Base-by-base conservation (phyloP, 2,329 filamentous ascomycete genomes). In the Lecanicillium sp. region DNA sequence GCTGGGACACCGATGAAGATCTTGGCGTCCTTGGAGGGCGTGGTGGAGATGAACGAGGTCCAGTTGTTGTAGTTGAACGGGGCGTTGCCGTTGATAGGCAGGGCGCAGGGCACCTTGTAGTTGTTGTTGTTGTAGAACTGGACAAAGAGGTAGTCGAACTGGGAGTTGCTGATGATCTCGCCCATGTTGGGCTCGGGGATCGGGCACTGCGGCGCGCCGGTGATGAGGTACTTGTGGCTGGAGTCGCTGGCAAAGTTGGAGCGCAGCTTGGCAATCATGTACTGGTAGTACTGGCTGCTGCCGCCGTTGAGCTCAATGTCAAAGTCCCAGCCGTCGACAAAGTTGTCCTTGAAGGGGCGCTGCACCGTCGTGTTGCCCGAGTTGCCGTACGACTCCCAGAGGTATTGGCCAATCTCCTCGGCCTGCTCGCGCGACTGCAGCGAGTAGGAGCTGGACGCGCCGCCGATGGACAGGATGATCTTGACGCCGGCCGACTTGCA, bases 61-160 rank as follows among this genome's bases (percentile, higher is more conserved):
- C 60, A 62, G 37, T 56, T 52, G 46, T 58, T 49, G 24, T 49
- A 58, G 51, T 58, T 58, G 49, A 55, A 52, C 3, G 48, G 44
- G 3, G 51, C 50, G 39, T 54, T 52, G 39, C 49, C 49, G 39
- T 51, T 51, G 49, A 51, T 48, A 30, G 38, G 38, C 38, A 51
- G 39, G 4, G 49, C 49, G 23, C 49, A 51, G 2, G 49, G 49
- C 9, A 53, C 66, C 19, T 65, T 62, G 52, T 70, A 73, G 23
- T 54, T 58, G 0, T 62, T 60, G 56, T 74, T 74, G 59, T 74
- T 74, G 62, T 74, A 74, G 58, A 72, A 73, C 55, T 74, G 71
- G 15, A 73, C 59, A 53, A 65, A 72, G 7, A 74, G 55, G 40
- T 62, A 61, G 52, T 73, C 69, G 49, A 72, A 73, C 36, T 57